Conservation (phyloP, 768 basidiomycete species). For the Lactarius evosmus region DNA sequence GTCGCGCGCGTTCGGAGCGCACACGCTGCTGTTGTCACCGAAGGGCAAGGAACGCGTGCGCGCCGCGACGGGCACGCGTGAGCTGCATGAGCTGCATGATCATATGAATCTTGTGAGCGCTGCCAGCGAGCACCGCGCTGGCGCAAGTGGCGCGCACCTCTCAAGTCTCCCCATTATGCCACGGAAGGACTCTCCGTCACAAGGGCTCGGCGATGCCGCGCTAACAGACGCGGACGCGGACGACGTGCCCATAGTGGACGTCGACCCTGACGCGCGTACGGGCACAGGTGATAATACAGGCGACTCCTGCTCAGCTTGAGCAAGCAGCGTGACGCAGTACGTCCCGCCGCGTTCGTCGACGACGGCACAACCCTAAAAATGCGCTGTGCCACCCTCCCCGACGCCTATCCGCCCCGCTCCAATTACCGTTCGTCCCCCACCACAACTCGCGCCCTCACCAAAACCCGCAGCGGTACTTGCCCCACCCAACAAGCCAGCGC, state of each 20-base stretch:
- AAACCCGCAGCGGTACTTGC: neutral
- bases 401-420: slow-evolving; percentile 3
- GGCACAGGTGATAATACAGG: neutral
- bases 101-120: neutral
- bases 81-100: slow-evolving; percentile 10
- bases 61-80: neutral
- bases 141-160: neutral
- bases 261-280: neutral
- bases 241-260: neutral
- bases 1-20: neutral
- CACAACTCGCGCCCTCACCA: neutral
- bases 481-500: neutral
- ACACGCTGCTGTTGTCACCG: neutral
- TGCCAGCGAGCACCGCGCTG: neutral
- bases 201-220: neutral
- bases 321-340: neutral
- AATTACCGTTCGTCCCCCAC: neutral
- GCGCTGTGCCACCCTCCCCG: slow-evolving; percentile 5
- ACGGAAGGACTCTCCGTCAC: neutral
- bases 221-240: neutral
- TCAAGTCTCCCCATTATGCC: slow-evolving; percentile 20
- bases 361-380: neutral
- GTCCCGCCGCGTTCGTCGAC: neutral
- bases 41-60: slow-evolving; percentile 13
- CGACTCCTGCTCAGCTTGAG: neutral